A percentile compares a stretch with the other conserved stretches of the same genome.
Conservation (phyloP, 495 filamentous ascomycete genomes). For the Penicillium robsamsonii region DNA sequence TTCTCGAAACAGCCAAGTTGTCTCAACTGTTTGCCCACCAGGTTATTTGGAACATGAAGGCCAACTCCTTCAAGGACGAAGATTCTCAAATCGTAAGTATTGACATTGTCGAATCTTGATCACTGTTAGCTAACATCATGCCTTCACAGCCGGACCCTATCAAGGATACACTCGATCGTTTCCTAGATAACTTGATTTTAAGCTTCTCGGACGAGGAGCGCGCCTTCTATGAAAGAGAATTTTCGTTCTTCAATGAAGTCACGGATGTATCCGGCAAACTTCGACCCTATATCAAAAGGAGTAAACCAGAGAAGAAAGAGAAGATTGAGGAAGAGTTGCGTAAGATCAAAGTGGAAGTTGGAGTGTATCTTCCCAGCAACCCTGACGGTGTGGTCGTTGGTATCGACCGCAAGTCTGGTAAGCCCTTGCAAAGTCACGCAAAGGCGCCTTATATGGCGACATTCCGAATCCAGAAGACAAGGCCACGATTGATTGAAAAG, state of each 20-base stretch:
- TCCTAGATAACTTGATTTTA: slow-evolving; percentile 76
- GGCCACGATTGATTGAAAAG: slow-evolving; percentile 35
- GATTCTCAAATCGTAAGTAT: slow-evolving; percentile 77
- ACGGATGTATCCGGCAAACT: slow-evolving; percentile 94
- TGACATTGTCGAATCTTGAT: background rate
- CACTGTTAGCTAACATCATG: slow-evolving; percentile 39
- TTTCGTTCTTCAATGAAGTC: slow-evolving; percentile 96
- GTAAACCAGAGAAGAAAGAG: slow-evolving; percentile 96
- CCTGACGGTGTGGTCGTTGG: slow-evolving; percentile 95
- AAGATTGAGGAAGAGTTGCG: slow-evolving; percentile 98
- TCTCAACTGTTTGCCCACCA: slow-evolving; percentile 98
- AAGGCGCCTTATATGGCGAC: slow-evolving; percentile 99
- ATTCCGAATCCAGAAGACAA: slow-evolving; percentile 87
- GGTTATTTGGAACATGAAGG: slow-evolving; percentile 99
- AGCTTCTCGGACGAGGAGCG: slow-evolving; percentile 78
- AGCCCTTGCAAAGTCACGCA: slow-evolving; percentile 93
- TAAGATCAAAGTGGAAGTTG: slow-evolving; percentile 89
- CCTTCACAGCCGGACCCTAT: slow-evolving; percentile 73
- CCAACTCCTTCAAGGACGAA: slow-evolving; percentile 97
- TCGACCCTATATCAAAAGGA: slow-evolving; percentile 85
- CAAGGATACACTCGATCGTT: slow-evolving; percentile 89
- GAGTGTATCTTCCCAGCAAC: slow-evolving; percentile 95
- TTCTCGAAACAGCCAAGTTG: slow-evolving; percentile 90
- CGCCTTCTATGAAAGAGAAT: slow-evolving; percentile 91
- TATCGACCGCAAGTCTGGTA: slow-evolving; percentile 95